Base-by-base conservation (phyloP, 2,329 filamentous ascomycete species). In the Cordyceps tenuipes region DNA sequence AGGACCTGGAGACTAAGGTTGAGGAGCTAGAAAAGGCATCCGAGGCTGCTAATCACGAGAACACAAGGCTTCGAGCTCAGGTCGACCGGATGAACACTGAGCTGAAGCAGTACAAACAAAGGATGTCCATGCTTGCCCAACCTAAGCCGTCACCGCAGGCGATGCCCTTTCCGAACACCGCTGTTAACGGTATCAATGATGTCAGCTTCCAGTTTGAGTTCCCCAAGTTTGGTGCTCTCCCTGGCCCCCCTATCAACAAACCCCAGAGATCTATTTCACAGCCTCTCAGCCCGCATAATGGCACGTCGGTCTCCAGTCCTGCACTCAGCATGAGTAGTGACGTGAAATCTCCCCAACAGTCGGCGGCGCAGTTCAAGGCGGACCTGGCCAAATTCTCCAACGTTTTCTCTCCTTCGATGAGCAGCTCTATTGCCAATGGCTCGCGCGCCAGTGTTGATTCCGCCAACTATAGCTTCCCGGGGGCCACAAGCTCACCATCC, bases 161-260 rank as follows among this genome's bases (percentile, higher is more conserved):
- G 15, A 71, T 70, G 54, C 57, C 66, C 0, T 58, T 66, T 1
- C 77, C 81, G 68, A 76, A 80, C 67, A 71, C 77, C 23, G 78
- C 78, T 12, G 70, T 84, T 63, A 83, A 77, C 71, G 87, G 85
- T 65, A 77, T 87, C 59, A 85, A 80, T 67, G 88, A 89, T 63
- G 87, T 89, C 71, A 91, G 88, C 70, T 97, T 97, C 70, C 87
- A 93, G 66, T 97, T 99, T 67, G 93, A 97, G 66, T 97, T 97
- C 65, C 93, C 94, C 64, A 92, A 89, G 70, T 97, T 99, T 68
- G 94, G 94, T 51, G 82, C 86, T 62, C 81, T 95, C 29, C 81
- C 82, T 0, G 79, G 81, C 5, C 76, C 79, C 8, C 66, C 71
- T 1, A 62, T 64, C 55, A 69, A 63, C 62, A 70, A 69, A 60